Conservation (phyloP, 768 basidiomycete genomes). For the Calocera viscosa region DNA sequence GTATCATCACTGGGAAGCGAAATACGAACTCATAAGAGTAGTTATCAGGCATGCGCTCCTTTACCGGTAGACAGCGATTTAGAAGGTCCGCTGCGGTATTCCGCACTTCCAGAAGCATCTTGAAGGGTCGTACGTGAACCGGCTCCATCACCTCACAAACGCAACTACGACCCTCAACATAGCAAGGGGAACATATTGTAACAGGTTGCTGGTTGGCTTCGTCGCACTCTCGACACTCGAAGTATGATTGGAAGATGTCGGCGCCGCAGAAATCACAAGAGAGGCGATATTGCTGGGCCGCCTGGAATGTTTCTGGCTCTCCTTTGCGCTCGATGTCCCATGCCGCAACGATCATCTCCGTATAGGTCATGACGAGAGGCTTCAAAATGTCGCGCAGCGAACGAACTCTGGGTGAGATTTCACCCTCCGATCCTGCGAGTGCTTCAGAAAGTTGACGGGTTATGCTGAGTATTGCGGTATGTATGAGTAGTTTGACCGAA, state of each 20-base stretch:
- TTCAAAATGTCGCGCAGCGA: conserved; percentile 34
- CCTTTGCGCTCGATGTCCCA: conserved; percentile 15
- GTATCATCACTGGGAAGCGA: neutral
- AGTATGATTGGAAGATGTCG: conserved; percentile 72
- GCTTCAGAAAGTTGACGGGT: neutral
- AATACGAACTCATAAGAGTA: neutral
- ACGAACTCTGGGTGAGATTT: neutral
- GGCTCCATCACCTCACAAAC: conserved; percentile 48
- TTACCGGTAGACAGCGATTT: neutral
- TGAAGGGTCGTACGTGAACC: conserved; percentile 43
- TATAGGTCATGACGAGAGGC: conserved; percentile 36
- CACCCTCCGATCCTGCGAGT: neutral
- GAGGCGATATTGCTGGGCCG: conserved; percentile 23
- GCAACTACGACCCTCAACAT: conserved; percentile 66
- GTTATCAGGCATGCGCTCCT: neutral
- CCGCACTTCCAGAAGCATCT: conserved; percentile 35
- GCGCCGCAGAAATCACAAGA: conserved; percentile 67
- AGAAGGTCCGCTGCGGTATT: conserved; percentile 20
- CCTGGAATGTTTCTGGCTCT: conserved; percentile 7
- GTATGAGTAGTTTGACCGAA: conserved; percentile 43
- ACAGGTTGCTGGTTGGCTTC: conserved; percentile 31
- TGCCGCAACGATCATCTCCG: conserved; percentile 11
- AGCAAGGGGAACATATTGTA: conserved; percentile 57
- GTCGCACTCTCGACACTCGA: conserved; percentile 50
- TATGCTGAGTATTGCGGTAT: neutral